These are phyloP conservation scores for Taiozyma onychis DNA, from an alignment of 1,139 yeast genomes.

Conservation along the genomic window DNA sequence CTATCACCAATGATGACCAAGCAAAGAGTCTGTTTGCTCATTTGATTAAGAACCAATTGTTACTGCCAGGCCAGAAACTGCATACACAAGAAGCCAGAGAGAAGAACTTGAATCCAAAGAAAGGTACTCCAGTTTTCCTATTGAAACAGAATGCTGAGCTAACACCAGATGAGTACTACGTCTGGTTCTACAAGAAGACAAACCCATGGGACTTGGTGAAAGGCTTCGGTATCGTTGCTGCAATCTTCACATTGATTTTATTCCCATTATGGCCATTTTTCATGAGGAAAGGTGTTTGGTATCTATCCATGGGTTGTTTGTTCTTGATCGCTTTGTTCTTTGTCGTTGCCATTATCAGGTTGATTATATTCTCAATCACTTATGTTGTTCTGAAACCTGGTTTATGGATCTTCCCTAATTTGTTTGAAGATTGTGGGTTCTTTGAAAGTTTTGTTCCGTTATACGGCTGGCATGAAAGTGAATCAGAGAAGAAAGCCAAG, in stretches of 20 bases:
- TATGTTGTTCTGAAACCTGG: slow-evolving; percentile 58
- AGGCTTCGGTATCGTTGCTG: slow-evolving; percentile 59
- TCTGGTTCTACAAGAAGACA: slow-evolving; percentile 82
- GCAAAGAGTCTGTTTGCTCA: slow-evolving; percentile 61
- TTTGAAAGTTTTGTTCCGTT: slow-evolving; percentile 86
- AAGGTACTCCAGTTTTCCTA: slow-evolving; percentile 67
- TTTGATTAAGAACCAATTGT: slow-evolving; percentile 68
- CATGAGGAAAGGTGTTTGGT: slow-evolving; percentile 91
- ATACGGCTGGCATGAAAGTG: slow-evolving; percentile 74
- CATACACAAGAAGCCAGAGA: slow-evolving; percentile 68
- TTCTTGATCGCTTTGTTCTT: slow-evolving; percentile 75
- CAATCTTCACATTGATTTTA: slow-evolving; percentile 69
- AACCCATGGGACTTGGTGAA: slow-evolving; percentile 59
- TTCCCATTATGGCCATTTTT: slow-evolving; percentile 96
- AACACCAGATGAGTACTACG: slow-evolving; percentile 73
- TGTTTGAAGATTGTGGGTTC: slow-evolving; percentile 94
- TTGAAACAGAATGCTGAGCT: slow-evolving; percentile 65
- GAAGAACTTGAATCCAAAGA: slow-evolving; percentile 60
- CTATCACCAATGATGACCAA: slow-evolving; percentile 43
- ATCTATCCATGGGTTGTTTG: slow-evolving; percentile 70
- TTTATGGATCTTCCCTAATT: slow-evolving; percentile 93
- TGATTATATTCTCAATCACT: slow-evolving; percentile 64
- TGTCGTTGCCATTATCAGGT: slow-evolving; percentile 71
- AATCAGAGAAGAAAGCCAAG: slow-evolving; percentile 24
- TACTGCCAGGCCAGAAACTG: slow-evolving; percentile 69